Evolutionary conservation across 208 protist genomes (phyloP).

Genomic region (Tritrichomonas musculus): DNA sequence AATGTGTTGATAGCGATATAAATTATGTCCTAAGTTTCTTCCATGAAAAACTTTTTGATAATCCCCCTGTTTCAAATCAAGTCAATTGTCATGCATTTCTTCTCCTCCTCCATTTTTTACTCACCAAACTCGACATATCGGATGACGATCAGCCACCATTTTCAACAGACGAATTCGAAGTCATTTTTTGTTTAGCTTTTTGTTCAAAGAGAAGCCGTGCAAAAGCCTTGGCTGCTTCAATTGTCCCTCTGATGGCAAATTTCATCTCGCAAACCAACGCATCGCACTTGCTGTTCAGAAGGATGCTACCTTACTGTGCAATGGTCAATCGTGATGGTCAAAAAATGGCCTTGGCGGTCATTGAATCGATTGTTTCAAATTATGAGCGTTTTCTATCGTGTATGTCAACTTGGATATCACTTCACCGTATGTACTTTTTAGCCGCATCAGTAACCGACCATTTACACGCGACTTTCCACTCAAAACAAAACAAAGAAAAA

Average conservation of each 20-base stretch:
- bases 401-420: not conserved
- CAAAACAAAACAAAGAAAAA: too few species aligned
- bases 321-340: not conserved
- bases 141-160: not conserved
- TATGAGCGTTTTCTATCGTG: not conserved
- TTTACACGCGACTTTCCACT: too few species aligned
- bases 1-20: not conserved
- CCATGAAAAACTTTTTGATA: not conserved
- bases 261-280: not conserved
- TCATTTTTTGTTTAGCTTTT: not conserved
- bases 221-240: not conserved
- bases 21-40: not conserved
- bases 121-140: too few species aligned
- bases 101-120: not conserved
- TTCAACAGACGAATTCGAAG: not conserved
- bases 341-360: not conserved
- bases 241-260: not conserved
- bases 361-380: not conserved
- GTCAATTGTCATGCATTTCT: not conserved
- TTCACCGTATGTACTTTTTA: not conserved
- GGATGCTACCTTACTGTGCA: conserved; percentile 6
- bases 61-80: not conserved
- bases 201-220: not conserved
- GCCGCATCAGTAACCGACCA: too few species aligned
- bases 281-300: not conserved